phyloP scores from a whole-genome alignment of 306 rosid genomes.

The Trifolium fragiferum region DNA sequence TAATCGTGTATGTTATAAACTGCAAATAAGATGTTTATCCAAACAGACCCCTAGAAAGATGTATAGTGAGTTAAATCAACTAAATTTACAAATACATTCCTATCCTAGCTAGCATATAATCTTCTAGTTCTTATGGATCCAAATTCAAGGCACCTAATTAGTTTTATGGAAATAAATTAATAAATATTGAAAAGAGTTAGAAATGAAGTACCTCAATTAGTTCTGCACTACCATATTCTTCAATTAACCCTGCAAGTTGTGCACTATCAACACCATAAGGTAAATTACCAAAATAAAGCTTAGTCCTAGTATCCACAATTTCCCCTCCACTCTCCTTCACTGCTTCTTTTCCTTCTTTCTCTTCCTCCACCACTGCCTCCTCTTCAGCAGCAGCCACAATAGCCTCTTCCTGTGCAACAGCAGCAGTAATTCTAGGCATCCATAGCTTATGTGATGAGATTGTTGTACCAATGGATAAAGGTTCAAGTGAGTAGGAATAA shows the following conservation, averaged over 20 bases:
- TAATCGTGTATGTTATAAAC: too few relatives aligned
- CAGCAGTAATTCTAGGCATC: constrained; percentile 52
- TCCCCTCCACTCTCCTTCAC: constrained; percentile 29
- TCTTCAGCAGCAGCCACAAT: constrained; percentile 47
- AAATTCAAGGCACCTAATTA: too few relatives aligned
- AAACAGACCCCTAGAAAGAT: too few relatives aligned
- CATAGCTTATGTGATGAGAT: constrained; percentile 49
- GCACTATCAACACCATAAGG: constrained; percentile 96
- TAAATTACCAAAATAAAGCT: constrained; percentile 95
- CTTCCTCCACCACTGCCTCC: constrained; percentile 17
- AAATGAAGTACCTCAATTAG: constrained; percentile 80
- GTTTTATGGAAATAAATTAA: too few relatives aligned
- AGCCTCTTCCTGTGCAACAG: constrained; percentile 69
- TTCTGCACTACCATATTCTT: constrained; percentile 80
- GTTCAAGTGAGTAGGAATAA: constrained; percentile 21
- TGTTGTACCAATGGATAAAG: constrained; percentile 43
- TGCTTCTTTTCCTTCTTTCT: constrained; percentile 20
- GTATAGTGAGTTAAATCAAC: background rate
- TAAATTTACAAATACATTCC: background rate
- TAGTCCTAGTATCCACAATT: constrained; percentile 47
- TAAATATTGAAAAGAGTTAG: background rate
- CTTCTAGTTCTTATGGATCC: too few relatives aligned
- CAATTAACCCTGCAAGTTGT: constrained; percentile 87
- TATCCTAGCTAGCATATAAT: too few relatives aligned
- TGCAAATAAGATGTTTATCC: too few relatives aligned